Base-by-base conservation (phyloP, 2,329 filamentous ascomycete species). In the Bimuria novae-zelandiae region DNA sequence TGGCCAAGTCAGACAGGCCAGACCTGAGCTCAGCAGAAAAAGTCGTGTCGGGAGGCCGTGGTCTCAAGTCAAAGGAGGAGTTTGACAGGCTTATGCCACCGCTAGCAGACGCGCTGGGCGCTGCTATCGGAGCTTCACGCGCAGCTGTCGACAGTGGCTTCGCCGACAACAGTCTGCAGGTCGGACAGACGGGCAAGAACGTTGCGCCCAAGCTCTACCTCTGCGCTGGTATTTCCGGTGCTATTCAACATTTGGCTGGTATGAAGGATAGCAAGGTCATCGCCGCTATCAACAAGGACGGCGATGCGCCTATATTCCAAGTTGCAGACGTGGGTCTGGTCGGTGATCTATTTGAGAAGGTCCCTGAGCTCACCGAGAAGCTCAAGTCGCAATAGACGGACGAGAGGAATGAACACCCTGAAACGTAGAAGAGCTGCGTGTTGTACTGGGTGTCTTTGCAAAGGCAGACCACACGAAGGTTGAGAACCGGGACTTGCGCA, bases 201-300 rank as follows among this genome's bases (percentile, higher is more conserved):
- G 93, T 99, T 49, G 94, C 94, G 41, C 94, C 94, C 54, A 88
- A 99, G 76, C 80, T 99, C 56, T 99, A 99, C 74, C 83, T 99
- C 63, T 95, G 92, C 49, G 92, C 93, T 11, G 94, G 94, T 70
- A 97, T 99, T 65, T 96, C 91, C 7, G 94, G 94, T 49, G 94
- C 94, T 19, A 99, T 99, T 65, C 94, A 99, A 79, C 94, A 99
- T 81, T 77, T 99, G 77, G 94, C 94, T 27, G 94, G 94, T 72
- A 99, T 99, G 94, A 99, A 99, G 84, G 94, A 99, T 73, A 97
- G 92, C 81, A 99, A 99, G 81, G 94, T 99, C 54, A 99, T 99
- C 78, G 94, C 93, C 19, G 91, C 91, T 12, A 97, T 99, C 72
- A 99, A 99, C 82, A 99, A 99, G 80, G 94, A 99, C 71, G 81